phyloP scores from a whole-genome alignment of 176 grass and related monocot species.

The Cymbopogon citratus region DNA sequence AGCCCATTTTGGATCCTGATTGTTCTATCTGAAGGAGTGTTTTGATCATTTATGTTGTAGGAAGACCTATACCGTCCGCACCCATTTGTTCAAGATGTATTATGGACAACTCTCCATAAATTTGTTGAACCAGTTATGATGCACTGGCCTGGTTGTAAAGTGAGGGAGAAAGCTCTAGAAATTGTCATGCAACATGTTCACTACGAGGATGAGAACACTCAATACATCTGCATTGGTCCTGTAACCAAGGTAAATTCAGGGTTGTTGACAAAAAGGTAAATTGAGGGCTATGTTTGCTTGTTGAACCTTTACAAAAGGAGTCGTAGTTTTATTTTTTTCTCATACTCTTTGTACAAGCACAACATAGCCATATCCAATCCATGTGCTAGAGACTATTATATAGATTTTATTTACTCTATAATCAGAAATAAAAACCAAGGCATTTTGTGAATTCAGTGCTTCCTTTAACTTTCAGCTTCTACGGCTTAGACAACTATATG shows the following conservation, averaged over 20 bases:
- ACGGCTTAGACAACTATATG: too few species aligned
- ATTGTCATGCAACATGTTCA: constrained; percentile 81
- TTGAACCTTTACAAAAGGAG: neutral
- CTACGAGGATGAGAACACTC: constrained; percentile 96
- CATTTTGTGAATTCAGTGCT: neutral
- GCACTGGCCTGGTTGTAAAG: constrained; percentile 73
- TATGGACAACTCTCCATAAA: constrained; percentile 91
- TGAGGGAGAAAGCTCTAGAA: constrained; percentile 72
- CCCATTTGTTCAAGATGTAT: constrained; percentile 81
- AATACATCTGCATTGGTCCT: constrained; percentile 88
- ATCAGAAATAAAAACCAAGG: neutral
- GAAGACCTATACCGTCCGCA: constrained; percentile 94
- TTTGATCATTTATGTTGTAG: constrained; percentile 36
- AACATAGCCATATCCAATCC: neutral
- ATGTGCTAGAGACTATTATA: neutral
- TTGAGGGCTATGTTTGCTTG: constrained; percentile 13
- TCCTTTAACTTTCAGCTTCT: too few species aligned
- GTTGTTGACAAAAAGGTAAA: constrained; percentile 61
- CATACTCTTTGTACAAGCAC: neutral
- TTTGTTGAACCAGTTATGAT: constrained; percentile 81
- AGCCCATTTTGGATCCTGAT: constrained; percentile 3
- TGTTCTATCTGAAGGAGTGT: constrained; percentile 1
- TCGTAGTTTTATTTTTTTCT: neutral
- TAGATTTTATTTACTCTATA: neutral
- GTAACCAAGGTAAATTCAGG: constrained; percentile 72